phyloP scores from a whole-genome alignment of 1,284 basidiomycete genomes.

The Leccinum pachyderme region DNA sequence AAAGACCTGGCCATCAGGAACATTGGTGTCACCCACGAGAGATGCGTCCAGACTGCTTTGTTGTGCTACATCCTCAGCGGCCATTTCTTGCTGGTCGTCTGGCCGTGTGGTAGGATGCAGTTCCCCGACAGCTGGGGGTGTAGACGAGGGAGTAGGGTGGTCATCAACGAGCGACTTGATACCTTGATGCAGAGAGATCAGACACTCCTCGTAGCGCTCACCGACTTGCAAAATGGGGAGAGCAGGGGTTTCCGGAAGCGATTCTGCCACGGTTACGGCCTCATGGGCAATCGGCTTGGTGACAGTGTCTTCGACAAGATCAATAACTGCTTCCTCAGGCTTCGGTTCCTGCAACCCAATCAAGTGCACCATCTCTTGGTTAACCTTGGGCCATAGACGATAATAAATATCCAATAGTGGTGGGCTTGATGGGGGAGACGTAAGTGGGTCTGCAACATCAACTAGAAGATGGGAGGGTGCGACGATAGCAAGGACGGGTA shows the following conservation, averaged over 20 bases:
- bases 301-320: background rate
- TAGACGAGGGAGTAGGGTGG: conserved; percentile 19
- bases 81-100: conserved; percentile 1
- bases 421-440: conserved; percentile 1
- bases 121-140: conserved; percentile 1
- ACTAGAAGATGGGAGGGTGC: conserved; percentile 8
- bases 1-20: conserved; percentile 73
- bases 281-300: background rate
- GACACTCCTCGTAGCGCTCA: conserved; percentile 1
- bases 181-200: conserved; percentile 5
- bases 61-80: background rate
- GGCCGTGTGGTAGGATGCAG: background rate
- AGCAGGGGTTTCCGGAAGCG: background rate
- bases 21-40: conserved; percentile 67
- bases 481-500: background rate
- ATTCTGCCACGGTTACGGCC: background rate
- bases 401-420: conserved; percentile 17
- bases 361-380: conserved; percentile 29
- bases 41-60: conserved; percentile 43
- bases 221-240: conserved; percentile 1
- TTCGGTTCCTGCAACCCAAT: background rate
- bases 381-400: conserved; percentile 30
- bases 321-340: background rate
- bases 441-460: conserved; percentile 6
- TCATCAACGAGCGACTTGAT: conserved; percentile 16